A percentile compares a stretch with the other conserved stretches of the same genome.
Conservation (phyloP, 495 filamentous ascomycete genomes). For the Rhizodiscina lignyota region DNA sequence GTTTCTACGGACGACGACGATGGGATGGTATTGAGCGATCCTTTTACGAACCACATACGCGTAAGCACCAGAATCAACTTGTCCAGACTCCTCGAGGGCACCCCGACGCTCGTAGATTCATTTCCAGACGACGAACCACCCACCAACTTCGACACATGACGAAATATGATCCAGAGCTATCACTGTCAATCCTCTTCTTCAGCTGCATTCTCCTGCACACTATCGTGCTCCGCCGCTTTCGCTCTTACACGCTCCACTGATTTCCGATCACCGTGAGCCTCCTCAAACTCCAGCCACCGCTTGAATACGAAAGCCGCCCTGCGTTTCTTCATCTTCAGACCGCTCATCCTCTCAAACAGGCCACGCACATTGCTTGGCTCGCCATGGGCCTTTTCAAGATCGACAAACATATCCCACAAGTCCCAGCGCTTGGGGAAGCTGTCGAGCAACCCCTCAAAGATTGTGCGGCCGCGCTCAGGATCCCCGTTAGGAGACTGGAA, state of each 20-base stretch:
- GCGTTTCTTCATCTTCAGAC: slow-evolving; percentile 35
- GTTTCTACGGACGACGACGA: no score
- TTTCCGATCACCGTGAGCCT: slow-evolving; percentile 17
- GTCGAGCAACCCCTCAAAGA: slow-evolving; percentile 75
- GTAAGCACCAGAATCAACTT: no score
- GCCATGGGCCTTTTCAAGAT: slow-evolving; percentile 59
- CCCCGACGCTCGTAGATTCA: no score
- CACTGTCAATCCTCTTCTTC: no score
- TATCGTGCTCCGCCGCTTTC: slow-evolving; percentile 17
- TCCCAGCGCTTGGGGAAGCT: slow-evolving; percentile 79
- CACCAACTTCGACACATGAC: no score
- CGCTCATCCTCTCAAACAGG: slow-evolving; percentile 64
- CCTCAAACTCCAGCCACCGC: slow-evolving; percentile 23
- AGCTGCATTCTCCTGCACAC: no score
- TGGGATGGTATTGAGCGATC: no score
- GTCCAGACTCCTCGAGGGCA: no score
- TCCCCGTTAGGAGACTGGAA: slow-evolving; percentile 73
- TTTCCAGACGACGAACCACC: no score
- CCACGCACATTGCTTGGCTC: slow-evolving; percentile 45
- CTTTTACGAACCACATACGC: no score
- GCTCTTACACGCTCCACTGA: slow-evolving; percentile 13
- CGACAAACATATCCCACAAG: slow-evolving; percentile 79
- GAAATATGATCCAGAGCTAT: no score
- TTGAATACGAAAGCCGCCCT: slow-evolving; percentile 19
- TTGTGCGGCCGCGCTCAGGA: slow-evolving; percentile 78